Percentiles rank a stretch among this genome's conserved stretches.
phyloP scores from a whole-genome alignment of 345 rosid genomes.

The Boechera retrofracta region DNA sequence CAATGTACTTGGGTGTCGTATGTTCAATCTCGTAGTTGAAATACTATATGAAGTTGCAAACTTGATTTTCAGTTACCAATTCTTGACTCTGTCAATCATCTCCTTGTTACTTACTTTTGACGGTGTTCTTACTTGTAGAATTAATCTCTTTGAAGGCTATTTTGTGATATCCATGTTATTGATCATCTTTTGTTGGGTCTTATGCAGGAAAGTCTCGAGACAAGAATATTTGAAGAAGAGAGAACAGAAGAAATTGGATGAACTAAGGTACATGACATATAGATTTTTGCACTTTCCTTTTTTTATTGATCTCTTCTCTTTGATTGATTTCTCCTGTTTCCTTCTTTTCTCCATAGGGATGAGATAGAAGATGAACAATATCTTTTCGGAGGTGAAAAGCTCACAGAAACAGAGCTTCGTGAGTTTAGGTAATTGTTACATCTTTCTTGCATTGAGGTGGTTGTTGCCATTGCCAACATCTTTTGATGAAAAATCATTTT shows the following conservation, averaged over 20 bases:
- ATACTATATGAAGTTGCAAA: constrained; percentile 22
- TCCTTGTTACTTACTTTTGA: constrained; percentile 9
- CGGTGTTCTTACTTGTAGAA: constrained; percentile 15
- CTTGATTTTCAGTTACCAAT: neutral
- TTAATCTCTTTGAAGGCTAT: constrained; percentile 23
- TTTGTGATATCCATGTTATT: constrained; percentile 27
- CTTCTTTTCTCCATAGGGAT: constrained; percentile 57
- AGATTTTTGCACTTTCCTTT: constrained; percentile 2
- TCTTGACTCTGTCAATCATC: constrained; percentile 23
- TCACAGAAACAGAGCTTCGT: constrained; percentile 72
- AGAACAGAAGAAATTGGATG: constrained; percentile 97
- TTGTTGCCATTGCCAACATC: constrained; percentile 20
- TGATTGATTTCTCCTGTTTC: constrained; percentile 27
- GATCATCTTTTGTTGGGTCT: constrained; percentile 34
- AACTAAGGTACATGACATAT: constrained; percentile 62
- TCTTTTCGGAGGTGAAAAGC: constrained; percentile 75
- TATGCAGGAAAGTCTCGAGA: constrained; percentile 82
- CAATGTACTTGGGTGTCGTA: constrained; percentile 3
- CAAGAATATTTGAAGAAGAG: constrained; percentile 92
- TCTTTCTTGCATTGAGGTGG: constrained; percentile 27
- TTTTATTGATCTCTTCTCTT: constrained; percentile 15
- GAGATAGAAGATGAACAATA: constrained; percentile 91
- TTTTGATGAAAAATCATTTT: neutral
- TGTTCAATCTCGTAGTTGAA: neutral
- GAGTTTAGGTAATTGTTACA: constrained; percentile 58